Base-by-base conservation (phyloP, 2,329 filamentous ascomycete genomes). In the Arachnomyces sp. region DNA sequence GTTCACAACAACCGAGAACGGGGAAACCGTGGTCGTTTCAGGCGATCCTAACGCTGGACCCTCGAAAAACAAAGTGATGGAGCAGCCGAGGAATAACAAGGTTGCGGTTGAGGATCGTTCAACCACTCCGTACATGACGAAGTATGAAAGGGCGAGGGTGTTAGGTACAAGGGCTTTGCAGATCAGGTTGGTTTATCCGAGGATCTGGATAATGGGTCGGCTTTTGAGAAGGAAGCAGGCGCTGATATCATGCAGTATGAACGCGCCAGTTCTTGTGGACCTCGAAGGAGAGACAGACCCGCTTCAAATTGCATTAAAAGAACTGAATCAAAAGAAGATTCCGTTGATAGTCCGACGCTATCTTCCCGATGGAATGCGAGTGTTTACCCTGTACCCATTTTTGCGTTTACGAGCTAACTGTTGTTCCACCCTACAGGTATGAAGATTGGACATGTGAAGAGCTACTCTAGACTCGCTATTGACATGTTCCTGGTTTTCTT, bases 401-500 rank as follows among this genome's bases (percentile, higher is more conserved):
- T 33, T 53, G 15, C 12, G 29, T 42, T 34, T 44, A 39, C 44
- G 42, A 34, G 30, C 29, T 47, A 28, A 40, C 25, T 42, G 21
- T 37, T 13, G n/a, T 15, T 16, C 18, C 12, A 7, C 28, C 11
- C 16, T 39, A n/a, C 51, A 90, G 85, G 71, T 96, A 96, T 66
- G 92, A 98, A 75, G 92, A 98, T 65, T 98, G 92, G 92, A 94
- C 89, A 28, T 95, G 89, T 68, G 92, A 96, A 68, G 92, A 98
- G 67, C 74, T 96, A 49, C 75, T 95, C 40, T 75, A 66, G 59
- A 29, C 25, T 33, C 13, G 4, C 31, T 33, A 33, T 33, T 14
- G 11, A 14, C 31, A 25, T 25, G 21, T 9, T 25, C n/a, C n/a
- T n/a, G n/a, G n/a, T 25, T 25, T 25, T 9, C 9, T 25, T 25